phyloP scores from a whole-genome alignment of 164 flowering plant species.

The Vitis cinerea region DNA sequence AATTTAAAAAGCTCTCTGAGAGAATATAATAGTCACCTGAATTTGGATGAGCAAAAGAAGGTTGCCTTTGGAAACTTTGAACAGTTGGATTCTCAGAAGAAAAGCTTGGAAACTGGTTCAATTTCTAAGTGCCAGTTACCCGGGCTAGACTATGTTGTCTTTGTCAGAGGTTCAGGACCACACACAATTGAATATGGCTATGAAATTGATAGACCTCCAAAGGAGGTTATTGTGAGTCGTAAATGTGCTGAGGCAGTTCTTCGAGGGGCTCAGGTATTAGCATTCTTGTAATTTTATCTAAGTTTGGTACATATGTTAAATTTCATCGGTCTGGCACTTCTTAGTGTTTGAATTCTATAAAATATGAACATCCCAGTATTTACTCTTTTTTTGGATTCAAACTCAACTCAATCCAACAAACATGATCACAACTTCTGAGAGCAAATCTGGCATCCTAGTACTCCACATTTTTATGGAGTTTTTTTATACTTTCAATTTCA shows the following conservation, averaged over 20 bases:
- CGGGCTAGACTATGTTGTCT: constrained; percentile 79
- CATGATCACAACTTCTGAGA: too few relatives aligned
- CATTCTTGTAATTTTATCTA: neutral
- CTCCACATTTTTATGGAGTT: too few relatives aligned
- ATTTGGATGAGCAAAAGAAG: constrained; percentile 6
- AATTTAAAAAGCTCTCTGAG: constrained; percentile 8
- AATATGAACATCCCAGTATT: too few relatives aligned
- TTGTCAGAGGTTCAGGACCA: constrained; percentile 88
- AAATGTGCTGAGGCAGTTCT: constrained; percentile 99
- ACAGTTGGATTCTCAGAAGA: constrained; percentile 10
- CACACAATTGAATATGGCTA: constrained; percentile 55
- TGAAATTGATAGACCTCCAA: constrained; percentile 43
- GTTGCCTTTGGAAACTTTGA: constrained; percentile 4
- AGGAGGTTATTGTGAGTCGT: constrained; percentile 92
- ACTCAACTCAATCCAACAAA: too few relatives aligned
- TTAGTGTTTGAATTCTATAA: too few relatives aligned
- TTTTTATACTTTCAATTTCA: too few relatives aligned
- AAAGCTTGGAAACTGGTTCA: constrained; percentile 9
- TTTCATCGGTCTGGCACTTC: too few relatives aligned
- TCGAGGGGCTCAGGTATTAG: constrained; percentile 92
- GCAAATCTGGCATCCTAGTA: too few relatives aligned
- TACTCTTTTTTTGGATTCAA: too few relatives aligned
- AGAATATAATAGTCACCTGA: constrained; percentile 7
- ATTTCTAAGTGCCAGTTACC: constrained; percentile 70
- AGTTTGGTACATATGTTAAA: too few relatives aligned